Conservation (phyloP, 345 rosid species). For the Trapa bicornis region DNA sequence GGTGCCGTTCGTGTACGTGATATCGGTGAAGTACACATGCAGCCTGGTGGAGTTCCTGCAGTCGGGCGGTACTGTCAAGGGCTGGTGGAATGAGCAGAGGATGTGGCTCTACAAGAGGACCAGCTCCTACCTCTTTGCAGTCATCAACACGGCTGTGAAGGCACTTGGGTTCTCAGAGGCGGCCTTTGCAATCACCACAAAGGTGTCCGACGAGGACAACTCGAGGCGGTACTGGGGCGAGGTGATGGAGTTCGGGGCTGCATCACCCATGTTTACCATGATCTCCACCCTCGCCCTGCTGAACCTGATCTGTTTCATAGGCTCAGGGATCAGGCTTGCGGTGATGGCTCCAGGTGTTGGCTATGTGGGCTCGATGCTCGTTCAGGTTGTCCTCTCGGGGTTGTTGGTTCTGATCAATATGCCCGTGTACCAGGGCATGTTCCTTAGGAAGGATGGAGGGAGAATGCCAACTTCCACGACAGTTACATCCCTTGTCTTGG, state of each 20-base stretch:
- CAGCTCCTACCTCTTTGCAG: slow-evolving; percentile 51
- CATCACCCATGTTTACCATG: slow-evolving; percentile 47
- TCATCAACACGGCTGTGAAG: slow-evolving; percentile 31
- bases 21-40: slow-evolving; percentile 15
- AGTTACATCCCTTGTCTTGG: slow-evolving; percentile 27
- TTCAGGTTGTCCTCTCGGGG: slow-evolving; percentile 42
- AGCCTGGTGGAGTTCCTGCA: slow-evolving; percentile 41
- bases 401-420: slow-evolving; percentile 36
- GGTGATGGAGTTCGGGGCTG: slow-evolving; percentile 60
- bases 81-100: slow-evolving; percentile 75
- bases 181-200: slow-evolving; percentile 47
- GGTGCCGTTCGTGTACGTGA: slow-evolving; percentile 43
- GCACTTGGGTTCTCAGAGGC: slow-evolving; percentile 32
- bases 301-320: slow-evolving; percentile 31
- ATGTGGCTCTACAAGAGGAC: slow-evolving; percentile 70
- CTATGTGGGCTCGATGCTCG: slow-evolving; percentile 15
- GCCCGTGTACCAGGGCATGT: slow-evolving; percentile 52
- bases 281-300: slow-evolving; percentile 53
- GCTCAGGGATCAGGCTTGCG: slow-evolving; percentile 13
- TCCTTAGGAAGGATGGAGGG: slow-evolving; percentile 53
- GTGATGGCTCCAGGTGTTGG: neutral
- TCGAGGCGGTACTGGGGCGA: slow-evolving; percentile 35
- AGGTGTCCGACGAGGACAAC: slow-evolving; percentile 54
- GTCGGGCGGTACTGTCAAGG: slow-evolving; percentile 46
- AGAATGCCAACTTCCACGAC: slow-evolving; percentile 38